Percentiles rank a stretch among this genome's conserved stretches.
phyloP scores from a whole-genome alignment of 305 asterid genomes.

The Fraxinus dipetala region DNA sequence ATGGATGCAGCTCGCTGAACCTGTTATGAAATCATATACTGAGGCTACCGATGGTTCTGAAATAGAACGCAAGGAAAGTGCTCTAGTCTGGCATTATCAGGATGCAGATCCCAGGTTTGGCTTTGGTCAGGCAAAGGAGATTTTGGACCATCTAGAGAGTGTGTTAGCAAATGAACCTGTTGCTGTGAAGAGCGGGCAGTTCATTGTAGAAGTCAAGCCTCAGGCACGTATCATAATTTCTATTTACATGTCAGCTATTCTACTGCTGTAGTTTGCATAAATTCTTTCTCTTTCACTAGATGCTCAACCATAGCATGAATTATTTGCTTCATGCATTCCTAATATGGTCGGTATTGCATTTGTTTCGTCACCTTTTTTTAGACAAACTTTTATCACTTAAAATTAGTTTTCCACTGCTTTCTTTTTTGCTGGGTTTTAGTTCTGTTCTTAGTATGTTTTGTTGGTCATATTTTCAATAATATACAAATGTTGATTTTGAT shows the following conservation, averaged over 20 bases:
- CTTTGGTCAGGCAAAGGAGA: conserved; percentile 91
- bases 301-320: background rate
- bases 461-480: conserved; percentile 8
- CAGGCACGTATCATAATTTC: conserved; percentile 49
- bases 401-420: background rate
- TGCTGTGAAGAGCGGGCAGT: conserved; percentile 89
- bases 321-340: background rate
- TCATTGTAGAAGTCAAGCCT: conserved; percentile 90
- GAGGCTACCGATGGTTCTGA: conserved; percentile 96
- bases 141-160: conserved; percentile 92
- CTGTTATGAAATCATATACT: conserved; percentile 84
- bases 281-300: background rate
- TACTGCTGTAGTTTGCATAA: background rate
- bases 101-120: conserved; percentile 91
- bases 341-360: background rate
- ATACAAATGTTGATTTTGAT: background rate
- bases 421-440: background rate
- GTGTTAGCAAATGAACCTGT: conserved; percentile 93
- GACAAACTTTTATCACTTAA: background rate
- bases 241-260: background rate
- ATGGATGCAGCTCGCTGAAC: conserved; percentile 95
- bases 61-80: conserved; percentile 83
- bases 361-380: background rate
- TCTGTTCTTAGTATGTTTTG: background rate
- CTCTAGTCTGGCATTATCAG: conserved; percentile 89